These are phyloP conservation scores for Funneliformis geosporum DNA, from an alignment of 192 early-diverging fungal species.

Conservation along the genomic window DNA sequence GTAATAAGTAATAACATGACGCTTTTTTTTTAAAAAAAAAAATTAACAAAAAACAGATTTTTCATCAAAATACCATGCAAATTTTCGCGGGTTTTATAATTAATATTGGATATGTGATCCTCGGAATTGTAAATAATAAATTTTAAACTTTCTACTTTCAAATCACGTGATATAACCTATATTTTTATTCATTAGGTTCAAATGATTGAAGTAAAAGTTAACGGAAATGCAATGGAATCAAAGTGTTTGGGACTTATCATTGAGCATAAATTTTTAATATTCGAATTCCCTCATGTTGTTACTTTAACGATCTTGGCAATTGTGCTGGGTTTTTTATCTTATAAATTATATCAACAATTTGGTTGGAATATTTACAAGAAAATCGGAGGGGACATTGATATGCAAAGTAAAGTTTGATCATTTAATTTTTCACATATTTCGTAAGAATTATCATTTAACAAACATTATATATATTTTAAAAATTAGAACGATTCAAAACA, in stretches of 20 bases:
- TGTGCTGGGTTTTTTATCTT: not conserved
- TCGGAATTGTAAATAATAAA: not conserved
- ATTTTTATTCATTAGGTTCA: not conserved
- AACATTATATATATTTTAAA: not conserved
- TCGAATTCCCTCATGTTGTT: not conserved
- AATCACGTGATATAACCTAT: not conserved
- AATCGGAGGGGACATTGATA: not conserved
- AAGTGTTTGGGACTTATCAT: not conserved
- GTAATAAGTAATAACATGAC: too few species aligned
- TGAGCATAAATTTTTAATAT: not conserved
- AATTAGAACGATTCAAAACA: not conserved
- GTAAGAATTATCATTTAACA: not conserved
- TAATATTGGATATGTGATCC: not conserved
- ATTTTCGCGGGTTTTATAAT: not conserved
- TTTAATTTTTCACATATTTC: too few species aligned
- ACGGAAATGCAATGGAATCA: not conserved
- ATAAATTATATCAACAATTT: not conserved
- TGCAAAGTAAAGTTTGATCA: not conserved
- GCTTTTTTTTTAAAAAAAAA: too few species aligned
- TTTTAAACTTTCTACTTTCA: too few species aligned
- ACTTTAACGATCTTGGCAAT: not conserved
- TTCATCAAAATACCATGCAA: not conserved
- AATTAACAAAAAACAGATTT: not conserved
- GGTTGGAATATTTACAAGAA: not conserved
- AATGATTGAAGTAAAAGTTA: not conserved